Conservation (phyloP, 2,329 filamentous ascomycete species). For the Magnaporthales sp. region DNA sequence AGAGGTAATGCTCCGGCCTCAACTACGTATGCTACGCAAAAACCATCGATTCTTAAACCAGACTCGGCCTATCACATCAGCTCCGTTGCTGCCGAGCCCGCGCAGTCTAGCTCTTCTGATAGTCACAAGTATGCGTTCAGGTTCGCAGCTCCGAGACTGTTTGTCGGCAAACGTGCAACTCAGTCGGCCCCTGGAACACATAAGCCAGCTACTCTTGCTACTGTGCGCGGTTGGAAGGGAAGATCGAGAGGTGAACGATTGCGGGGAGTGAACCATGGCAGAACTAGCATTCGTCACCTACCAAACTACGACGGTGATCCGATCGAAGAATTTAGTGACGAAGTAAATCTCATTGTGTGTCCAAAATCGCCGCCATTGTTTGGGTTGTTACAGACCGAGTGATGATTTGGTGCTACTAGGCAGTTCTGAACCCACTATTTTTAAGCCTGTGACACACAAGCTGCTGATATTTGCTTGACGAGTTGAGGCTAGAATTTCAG, state of each 20-base stretch:
- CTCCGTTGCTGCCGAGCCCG: constrained; percentile 2
- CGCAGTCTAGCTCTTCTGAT: constrained; percentile 6
- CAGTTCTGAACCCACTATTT: background rate
- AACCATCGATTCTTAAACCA: background rate
- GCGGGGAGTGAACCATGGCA: background rate
- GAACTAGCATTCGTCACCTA: constrained; percentile 18
- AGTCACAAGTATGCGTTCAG: constrained; percentile 12
- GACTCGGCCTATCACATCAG: constrained; percentile 6
- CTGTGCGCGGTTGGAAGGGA: constrained; percentile 10
- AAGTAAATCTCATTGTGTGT: constrained; percentile 1
- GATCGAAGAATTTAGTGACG: constrained; percentile 20
- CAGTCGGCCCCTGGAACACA: background rate
- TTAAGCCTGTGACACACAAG: background rate
- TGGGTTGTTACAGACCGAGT: constrained; percentile 16
- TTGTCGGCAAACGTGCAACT: constrained; percentile 17
- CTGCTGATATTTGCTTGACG: background rate
- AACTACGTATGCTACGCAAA: background rate
- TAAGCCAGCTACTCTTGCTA: background rate
- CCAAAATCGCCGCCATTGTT: constrained; percentile 14
- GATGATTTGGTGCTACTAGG: background rate
- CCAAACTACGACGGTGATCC: constrained; percentile 21
- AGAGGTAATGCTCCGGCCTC: background rate
- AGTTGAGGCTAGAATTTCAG: background rate
- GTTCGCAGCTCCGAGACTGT: constrained; percentile 19
- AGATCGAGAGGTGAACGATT: background rate